Conservation (phyloP, 345 rosid species). For the Ceriops tagal region DNA sequence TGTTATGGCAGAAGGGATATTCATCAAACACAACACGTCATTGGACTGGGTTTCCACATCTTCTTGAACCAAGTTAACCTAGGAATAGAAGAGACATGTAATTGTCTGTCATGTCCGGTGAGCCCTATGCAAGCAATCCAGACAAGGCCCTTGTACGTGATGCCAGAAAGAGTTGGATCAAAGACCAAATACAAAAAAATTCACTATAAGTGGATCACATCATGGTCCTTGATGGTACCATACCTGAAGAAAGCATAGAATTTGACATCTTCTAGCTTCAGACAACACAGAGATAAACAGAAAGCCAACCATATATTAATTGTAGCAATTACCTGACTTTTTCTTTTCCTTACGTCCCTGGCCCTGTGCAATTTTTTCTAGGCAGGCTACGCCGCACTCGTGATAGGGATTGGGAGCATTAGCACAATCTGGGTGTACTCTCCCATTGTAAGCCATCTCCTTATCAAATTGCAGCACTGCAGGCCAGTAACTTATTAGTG, state of each 20-base stretch:
- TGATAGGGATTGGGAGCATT: conserved; percentile 34
- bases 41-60: too few species aligned
- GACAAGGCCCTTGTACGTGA: too few species aligned
- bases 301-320: not conserved
- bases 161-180: too few species aligned
- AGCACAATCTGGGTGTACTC: conserved; percentile 30
- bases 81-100: not conserved
- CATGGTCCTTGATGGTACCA: too few species aligned
- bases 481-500: not conserved
- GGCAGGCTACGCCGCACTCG: conserved; percentile 34
- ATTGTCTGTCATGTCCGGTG: not conserved
- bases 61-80: too few species aligned
- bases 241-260: not conserved
- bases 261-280: not conserved
- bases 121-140: too few species aligned
- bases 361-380: conserved; percentile 24
- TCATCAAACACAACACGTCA: not conserved
- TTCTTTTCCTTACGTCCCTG: conserved; percentile 22
- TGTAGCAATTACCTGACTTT: conserved; percentile 17
- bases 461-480: conserved; percentile 5
- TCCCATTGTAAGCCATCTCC: conserved; percentile 31
- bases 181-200: too few species aligned
- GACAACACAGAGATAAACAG: not conserved
- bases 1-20: not conserved
- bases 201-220: too few species aligned